A percentile compares a stretch with the other conserved stretches of the same genome.
Evolutionary conservation across 2,329 filamentous ascomycete genomes (phyloP).

Genomic region (Cytospora mali): DNA sequence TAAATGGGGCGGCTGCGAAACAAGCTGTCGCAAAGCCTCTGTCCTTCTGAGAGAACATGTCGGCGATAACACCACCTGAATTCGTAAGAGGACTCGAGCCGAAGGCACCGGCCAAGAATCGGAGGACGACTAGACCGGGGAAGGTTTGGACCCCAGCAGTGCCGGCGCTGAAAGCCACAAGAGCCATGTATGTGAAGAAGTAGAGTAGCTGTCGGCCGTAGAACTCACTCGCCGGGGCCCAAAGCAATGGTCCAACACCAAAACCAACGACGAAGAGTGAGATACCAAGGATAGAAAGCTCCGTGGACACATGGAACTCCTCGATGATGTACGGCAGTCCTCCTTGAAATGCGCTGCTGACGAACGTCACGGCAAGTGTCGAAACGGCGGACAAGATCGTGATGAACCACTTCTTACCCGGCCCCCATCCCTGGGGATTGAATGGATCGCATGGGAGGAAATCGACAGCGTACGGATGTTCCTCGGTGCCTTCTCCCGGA

Average conservation of each 20-base stretch:
- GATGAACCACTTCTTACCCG: slow-evolving; percentile 65
- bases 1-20: slow-evolving; percentile 67
- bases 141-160: slow-evolving; percentile 61
- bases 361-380: slow-evolving; percentile 70
- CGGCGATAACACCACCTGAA: slow-evolving; percentile 63
- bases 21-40: slow-evolving; percentile 62
- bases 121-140: slow-evolving; percentile 60
- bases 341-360: slow-evolving; percentile 68
- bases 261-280: slow-evolving; percentile 36
- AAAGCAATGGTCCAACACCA: slow-evolving; percentile 29
- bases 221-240: slow-evolving; percentile 47
- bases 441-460: slow-evolving; percentile 68
- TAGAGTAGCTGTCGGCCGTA: slow-evolving; percentile 64
- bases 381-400: slow-evolving; percentile 66
- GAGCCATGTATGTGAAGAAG: slow-evolving; percentile 55
- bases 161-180: slow-evolving; percentile 64
- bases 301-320: slow-evolving; percentile 54
- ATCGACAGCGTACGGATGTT: slow-evolving; percentile 69
- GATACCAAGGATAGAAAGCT: slow-evolving; percentile 62
- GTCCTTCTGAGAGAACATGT: slow-evolving; percentile 57
- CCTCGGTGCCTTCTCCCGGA: slow-evolving; percentile 62
- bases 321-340: slow-evolving; percentile 55
- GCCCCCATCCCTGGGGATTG: slow-evolving; percentile 65
- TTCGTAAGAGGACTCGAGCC: slow-evolving; percentile 65
- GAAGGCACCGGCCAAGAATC: slow-evolving; percentile 66